Evolutionary conservation across 495 filamentous ascomycete species (phyloP), one percentile per base, ranked within the genome.

Genomic region (Aspergillus steynii): DNA sequence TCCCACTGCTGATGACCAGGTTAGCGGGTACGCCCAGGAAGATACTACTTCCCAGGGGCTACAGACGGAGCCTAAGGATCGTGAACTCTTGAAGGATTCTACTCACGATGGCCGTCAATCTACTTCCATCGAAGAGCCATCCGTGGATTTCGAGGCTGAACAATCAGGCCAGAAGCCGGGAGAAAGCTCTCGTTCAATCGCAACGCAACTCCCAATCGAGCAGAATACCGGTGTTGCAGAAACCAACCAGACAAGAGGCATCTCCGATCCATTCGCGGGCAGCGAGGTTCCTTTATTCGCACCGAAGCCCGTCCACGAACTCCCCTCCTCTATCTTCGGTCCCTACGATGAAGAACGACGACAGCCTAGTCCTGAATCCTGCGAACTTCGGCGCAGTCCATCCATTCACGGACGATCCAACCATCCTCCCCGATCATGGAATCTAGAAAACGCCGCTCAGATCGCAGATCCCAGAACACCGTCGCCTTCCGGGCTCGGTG

Each of bases 321-420:
- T 78, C 49, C 77, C 82, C 4, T 83, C 84, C 25, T 70, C 78
- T 77, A 37, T 80, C 83, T 12, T 82, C 84, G 4, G 82, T 82
- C 4, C 77, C 78, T n/a, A 75, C 69, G 8, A 25, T 34, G 53
- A 15, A 56, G 12, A 50, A 50, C 28, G 51, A 29, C 56, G 46
- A 29, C 45, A 29, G n/a, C 6, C 20, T 32, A 59, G 53, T 26
- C 53, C 65, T 42, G 58, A 69, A 49, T 47, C 62, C 29, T 70
- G 63, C 68, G 71, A 60, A 55, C 65, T 78, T 15, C 74, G 70
- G 27, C 74, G 75, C 34, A 70, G 71, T 15, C 68, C 72, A 37
- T 77, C 77, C 12, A 76, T 78, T 51, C 75, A 76, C 53, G 76
- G 75, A 20, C 68, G 64, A 27, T 72, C 76, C 27, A 61, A 71